phyloP scores from a whole-genome alignment of 2,329 filamentous ascomycete species.

The Aquanectria penicillioides region DNA sequence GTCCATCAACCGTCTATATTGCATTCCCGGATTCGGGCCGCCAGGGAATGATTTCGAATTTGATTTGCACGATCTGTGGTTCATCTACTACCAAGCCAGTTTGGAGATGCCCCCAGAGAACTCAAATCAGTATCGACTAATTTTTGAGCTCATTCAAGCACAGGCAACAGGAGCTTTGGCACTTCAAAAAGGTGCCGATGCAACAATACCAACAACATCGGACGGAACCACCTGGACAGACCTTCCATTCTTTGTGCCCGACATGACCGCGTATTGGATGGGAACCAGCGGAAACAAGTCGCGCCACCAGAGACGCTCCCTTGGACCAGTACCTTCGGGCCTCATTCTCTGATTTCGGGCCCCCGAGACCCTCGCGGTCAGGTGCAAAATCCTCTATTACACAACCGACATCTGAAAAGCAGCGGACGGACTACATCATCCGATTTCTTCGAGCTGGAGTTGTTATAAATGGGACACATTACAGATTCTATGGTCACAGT shows the following conservation, averaged over 20 bases:
- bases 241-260: background rate
- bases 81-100: too few species aligned
- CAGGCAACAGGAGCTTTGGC: too few species aligned
- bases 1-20: too few species aligned
- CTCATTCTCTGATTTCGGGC: background rate
- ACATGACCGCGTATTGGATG: background rate
- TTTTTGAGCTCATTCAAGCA: too few species aligned
- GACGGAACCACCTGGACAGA: background rate
- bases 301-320: background rate
- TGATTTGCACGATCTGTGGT: too few species aligned
- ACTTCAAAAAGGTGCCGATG: too few species aligned
- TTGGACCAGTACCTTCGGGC: background rate
- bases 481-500: conserved; percentile 55
- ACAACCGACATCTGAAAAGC: conserved; percentile 42
- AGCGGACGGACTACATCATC: conserved; percentile 49
- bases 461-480: conserved; percentile 48
- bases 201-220: too few species aligned
- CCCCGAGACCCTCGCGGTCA: background rate
- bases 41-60: too few species aligned
- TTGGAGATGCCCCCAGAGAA: too few species aligned
- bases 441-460: conserved; percentile 46
- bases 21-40: too few species aligned
- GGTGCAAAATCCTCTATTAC: background rate
- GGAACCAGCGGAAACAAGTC: background rate
- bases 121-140: too few species aligned